phyloP scores from a whole-genome alignment of 371 early-diverging fungal species.

The Haplosporangium sp. region DNA sequence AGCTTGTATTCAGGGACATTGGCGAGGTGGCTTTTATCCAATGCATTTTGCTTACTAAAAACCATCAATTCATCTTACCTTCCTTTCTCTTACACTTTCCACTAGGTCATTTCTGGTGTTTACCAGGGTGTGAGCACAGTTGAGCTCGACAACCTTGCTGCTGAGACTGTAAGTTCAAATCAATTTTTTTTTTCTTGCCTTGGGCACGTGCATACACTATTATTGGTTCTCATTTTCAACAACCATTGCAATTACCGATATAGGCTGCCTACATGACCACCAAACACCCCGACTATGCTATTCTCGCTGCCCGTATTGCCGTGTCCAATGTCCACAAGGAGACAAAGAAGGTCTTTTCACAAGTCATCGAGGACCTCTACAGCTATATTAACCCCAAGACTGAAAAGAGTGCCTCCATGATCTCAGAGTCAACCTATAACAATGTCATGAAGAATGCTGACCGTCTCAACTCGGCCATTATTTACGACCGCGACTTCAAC shows the following conservation, averaged over 20 bases:
- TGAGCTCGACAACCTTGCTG: constrained; percentile 97
- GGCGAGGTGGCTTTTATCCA: background rate
- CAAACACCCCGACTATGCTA: constrained; percentile 98
- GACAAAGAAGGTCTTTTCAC: constrained; percentile 93
- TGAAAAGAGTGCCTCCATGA: constrained; percentile 86
- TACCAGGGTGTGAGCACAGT: constrained; percentile 97
- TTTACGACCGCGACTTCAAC: constrained; percentile 96
- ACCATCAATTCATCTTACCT: background rate
- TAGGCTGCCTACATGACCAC: constrained; percentile 95
- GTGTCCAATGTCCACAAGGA: constrained; percentile 98
- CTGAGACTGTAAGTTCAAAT: constrained; percentile 80
- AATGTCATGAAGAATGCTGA: constrained; percentile 84
- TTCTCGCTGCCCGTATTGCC: constrained; percentile 97
- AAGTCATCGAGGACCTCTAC: constrained; percentile 90
- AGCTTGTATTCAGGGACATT: background rate
- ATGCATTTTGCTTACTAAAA: background rate
- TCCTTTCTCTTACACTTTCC: background rate
- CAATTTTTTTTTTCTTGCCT: background rate
- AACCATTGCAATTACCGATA: background rate
- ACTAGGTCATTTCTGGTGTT: constrained; percentile 91
- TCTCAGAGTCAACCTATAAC: constrained; percentile 84
- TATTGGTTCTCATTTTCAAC: background rate
- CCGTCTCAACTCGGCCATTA: constrained; percentile 90
- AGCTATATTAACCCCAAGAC: constrained; percentile 92
- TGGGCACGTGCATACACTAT: background rate